These are phyloP conservation scores for Scleroderma citrinum DNA, from an alignment of 768 basidiomycete genomes.

Conservation along the genomic window DNA sequence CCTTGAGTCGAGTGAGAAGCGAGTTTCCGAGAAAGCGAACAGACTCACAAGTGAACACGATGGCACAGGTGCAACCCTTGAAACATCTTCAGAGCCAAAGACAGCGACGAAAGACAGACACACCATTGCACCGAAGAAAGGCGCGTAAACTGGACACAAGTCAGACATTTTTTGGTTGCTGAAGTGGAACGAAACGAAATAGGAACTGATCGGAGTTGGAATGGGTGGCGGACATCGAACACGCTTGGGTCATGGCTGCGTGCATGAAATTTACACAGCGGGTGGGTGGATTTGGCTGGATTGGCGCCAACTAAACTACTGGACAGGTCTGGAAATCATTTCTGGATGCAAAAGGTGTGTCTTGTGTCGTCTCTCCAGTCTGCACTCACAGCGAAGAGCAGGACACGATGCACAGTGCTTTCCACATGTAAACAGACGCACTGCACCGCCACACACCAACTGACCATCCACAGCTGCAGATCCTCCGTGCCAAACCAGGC, in stretches of 20 bases:
- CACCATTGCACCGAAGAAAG: conserved; percentile 96
- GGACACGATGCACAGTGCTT: conserved; percentile 80
- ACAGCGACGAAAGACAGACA: conserved; percentile 1
- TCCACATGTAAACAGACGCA: conserved; percentile 52
- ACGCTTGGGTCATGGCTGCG: conserved; percentile 43
- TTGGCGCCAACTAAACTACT: conserved; percentile 2
- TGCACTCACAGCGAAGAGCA: conserved; percentile 16
- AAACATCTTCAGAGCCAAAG: too few species aligned
- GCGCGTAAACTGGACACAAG: conserved; percentile 90
- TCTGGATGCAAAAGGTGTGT: conserved; percentile 61
- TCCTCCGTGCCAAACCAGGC: conserved; percentile 68
- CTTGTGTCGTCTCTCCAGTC: not conserved
- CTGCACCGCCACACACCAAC: not conserved
- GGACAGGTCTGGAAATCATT: conserved; percentile 75
- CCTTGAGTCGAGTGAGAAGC: conserved; percentile 35
- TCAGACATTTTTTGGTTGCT: conserved; percentile 51
- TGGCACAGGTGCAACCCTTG: conserved; percentile 97
- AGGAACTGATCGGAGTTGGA: conserved; percentile 19
- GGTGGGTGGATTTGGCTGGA: conserved; percentile 28
- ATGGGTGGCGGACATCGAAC: conserved; percentile 8
- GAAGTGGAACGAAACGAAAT: conserved; percentile 6
- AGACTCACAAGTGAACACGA: conserved; percentile 92
- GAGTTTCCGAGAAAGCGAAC: not conserved
- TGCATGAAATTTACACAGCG: conserved; percentile 66
- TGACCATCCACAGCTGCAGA: conserved; percentile 45